Conservation (phyloP, 1,284 basidiomycete genomes). For the Paramarasmius palmivorus region DNA sequence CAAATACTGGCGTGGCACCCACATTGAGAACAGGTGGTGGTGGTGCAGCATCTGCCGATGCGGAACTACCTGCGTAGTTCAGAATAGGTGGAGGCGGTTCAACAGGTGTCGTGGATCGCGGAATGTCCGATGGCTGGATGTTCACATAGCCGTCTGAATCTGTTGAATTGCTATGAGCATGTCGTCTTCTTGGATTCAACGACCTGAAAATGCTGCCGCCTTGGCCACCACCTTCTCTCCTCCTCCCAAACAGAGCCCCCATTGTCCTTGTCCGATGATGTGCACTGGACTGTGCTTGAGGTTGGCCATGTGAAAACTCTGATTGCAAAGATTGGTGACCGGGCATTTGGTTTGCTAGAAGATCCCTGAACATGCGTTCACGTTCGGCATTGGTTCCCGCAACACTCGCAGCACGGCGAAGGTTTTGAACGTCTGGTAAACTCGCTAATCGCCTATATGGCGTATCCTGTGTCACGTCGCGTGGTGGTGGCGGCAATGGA, state of each 20-base stretch:
- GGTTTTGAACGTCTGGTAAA: too few species aligned
- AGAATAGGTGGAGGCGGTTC: neutral
- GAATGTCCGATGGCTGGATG: neutral
- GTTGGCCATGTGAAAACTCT: neutral
- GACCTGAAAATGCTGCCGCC: neutral
- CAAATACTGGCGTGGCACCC: neutral
- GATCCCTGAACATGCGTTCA: neutral
- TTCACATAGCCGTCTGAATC: neutral
- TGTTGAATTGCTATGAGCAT: neutral
- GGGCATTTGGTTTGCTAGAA: neutral
- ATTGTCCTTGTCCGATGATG: slow-evolving; percentile 1
- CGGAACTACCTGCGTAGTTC: neutral
- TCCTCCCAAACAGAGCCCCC: neutral
- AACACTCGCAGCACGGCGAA: too few species aligned
- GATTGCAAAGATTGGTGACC: neutral
- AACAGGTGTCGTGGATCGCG: neutral
- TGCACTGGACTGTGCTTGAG: neutral
- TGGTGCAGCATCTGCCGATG: neutral
- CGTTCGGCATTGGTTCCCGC: too few species aligned
- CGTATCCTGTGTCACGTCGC: too few species aligned
- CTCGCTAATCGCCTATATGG: too few species aligned
- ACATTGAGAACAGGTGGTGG: neutral
- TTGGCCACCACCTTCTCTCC: neutral
- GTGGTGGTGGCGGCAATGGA: too few species aligned
- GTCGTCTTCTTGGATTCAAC: neutral